phyloP scores from a whole-genome alignment of 345 rosid species.

The Syzygium aromaticum region DNA sequence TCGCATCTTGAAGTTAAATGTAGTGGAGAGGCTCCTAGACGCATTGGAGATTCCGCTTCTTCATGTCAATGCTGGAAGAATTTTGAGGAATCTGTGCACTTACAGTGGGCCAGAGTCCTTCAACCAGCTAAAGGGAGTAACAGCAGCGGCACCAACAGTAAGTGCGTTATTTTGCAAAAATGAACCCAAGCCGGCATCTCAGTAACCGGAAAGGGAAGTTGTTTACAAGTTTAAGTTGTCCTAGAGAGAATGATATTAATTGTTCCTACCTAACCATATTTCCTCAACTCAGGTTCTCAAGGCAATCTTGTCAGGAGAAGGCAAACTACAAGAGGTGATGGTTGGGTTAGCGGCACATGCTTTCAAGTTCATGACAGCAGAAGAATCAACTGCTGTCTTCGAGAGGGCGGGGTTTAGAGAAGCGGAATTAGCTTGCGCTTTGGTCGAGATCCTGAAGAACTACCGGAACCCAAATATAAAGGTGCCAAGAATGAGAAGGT shows the following conservation, averaged over 20 bases:
- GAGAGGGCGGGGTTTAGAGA: conserved; percentile 30
- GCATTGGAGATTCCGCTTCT: conserved; percentile 43
- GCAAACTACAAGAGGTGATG: conserved; percentile 80
- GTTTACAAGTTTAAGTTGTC: background rate
- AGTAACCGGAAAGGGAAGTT: background rate
- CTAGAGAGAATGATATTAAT: background rate
- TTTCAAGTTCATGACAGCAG: conserved; percentile 40
- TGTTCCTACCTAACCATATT: background rate
- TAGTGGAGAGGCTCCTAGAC: conserved; percentile 31
- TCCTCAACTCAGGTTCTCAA: conserved; percentile 46
- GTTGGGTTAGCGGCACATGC: conserved; percentile 46
- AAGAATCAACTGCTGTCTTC: conserved; percentile 33
- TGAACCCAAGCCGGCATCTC: background rate
- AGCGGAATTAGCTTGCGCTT: conserved; percentile 26
- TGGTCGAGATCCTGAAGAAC: conserved; percentile 38
- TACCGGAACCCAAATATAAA: conserved; percentile 38
- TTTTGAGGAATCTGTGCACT: conserved; percentile 52
- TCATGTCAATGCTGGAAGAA: conserved; percentile 56
- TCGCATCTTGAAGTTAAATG: conserved; percentile 44
- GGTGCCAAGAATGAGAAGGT: conserved; percentile 62
- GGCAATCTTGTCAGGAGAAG: conserved; percentile 47
- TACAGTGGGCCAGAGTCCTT: conserved; percentile 36
- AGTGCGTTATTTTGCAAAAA: conserved; percentile 7
- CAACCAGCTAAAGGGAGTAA: conserved; percentile 33
- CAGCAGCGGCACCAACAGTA: conserved; percentile 56